Conservation (phyloP, 768 basidiomycete species). For the Macrolepiota albuminosa region DNA sequence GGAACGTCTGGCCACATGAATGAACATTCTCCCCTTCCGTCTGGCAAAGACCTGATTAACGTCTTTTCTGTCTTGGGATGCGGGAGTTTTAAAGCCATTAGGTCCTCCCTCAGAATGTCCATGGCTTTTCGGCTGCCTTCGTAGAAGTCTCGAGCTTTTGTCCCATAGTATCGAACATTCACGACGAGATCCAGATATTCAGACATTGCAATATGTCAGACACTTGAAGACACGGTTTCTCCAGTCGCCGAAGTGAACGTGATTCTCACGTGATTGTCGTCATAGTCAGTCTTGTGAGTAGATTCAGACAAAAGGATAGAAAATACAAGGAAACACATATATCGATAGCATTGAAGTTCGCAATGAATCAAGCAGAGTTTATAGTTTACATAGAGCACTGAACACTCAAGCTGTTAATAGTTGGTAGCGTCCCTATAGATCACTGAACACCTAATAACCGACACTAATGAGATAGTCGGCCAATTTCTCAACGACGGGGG, state of each 20-base stretch:
- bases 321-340: neutral
- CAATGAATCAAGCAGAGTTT: neutral
- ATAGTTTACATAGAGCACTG: slow-evolving; percentile 15
- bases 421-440: neutral
- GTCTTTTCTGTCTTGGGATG: slow-evolving; percentile 33
- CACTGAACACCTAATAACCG: slow-evolving; percentile 39
- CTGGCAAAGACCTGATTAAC: slow-evolving; percentile 19
- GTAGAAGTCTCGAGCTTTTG: slow-evolving; percentile 32
- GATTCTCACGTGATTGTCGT: slow-evolving; percentile 10
- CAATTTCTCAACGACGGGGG: slow-evolving; percentile 57
- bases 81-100: slow-evolving; percentile 31
- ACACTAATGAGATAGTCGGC: slow-evolving; percentile 73
- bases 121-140: slow-evolving; percentile 22
- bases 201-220: neutral
- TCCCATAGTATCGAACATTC: slow-evolving; percentile 28
- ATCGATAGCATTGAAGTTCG: slow-evolving; percentile 2
- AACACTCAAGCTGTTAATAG: slow-evolving; percentile 6
- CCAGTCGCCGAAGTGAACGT: neutral
- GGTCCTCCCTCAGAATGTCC: slow-evolving; percentile 26
- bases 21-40: slow-evolving; percentile 22
- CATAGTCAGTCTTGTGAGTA: neutral
- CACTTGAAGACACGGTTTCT: neutral
- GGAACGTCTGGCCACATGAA: slow-evolving; percentile 16
- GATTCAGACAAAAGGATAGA: no score
- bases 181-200: slow-evolving; percentile 23